phyloP scores from a whole-genome alignment of 371 early-diverging fungal species.

The Mortierella sp. region DNA sequence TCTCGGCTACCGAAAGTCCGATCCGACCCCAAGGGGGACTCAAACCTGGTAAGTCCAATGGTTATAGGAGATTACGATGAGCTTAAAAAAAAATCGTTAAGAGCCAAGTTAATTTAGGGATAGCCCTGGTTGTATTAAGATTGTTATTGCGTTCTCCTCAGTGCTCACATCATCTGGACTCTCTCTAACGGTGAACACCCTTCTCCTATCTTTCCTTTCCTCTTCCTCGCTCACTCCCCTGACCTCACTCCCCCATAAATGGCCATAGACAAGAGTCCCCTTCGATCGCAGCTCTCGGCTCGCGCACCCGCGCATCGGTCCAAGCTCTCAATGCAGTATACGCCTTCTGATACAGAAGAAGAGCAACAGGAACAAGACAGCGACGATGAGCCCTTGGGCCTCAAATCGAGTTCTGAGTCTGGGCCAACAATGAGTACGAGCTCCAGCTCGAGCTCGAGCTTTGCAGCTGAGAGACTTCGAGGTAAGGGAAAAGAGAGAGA shows the following conservation, averaged over 20 bases:
- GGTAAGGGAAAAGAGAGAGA: constrained; percentile 15
- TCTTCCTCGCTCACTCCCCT: background rate
- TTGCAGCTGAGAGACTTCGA: constrained; percentile 21
- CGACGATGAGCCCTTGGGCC: constrained; percentile 38
- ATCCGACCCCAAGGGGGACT: constrained; percentile 13
- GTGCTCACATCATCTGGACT: background rate
- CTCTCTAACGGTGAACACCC: background rate
- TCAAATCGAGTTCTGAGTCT: background rate
- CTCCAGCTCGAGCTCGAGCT: constrained; percentile 6
- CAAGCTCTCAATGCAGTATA: constrained; percentile 50
- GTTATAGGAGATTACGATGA: background rate
- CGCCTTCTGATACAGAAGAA: constrained; percentile 43
- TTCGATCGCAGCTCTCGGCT: constrained; percentile 8
- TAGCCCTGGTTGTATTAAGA: background rate
- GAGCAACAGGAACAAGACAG: constrained; percentile 16
- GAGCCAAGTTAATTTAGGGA: background rate
- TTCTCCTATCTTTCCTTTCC: background rate
- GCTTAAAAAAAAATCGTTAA: background rate
- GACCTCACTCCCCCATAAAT: background rate
- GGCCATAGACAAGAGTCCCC: constrained; percentile 22
- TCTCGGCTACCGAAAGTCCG: constrained; percentile 15
- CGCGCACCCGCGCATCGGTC: constrained; percentile 23
- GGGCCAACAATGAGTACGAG: background rate
- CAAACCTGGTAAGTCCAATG: constrained; percentile 18
- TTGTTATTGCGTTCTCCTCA: background rate